Evolutionary conservation across 2,329 filamentous ascomycete genomes (phyloP).

Genomic region (Ambrosiella beaveri): DNA sequence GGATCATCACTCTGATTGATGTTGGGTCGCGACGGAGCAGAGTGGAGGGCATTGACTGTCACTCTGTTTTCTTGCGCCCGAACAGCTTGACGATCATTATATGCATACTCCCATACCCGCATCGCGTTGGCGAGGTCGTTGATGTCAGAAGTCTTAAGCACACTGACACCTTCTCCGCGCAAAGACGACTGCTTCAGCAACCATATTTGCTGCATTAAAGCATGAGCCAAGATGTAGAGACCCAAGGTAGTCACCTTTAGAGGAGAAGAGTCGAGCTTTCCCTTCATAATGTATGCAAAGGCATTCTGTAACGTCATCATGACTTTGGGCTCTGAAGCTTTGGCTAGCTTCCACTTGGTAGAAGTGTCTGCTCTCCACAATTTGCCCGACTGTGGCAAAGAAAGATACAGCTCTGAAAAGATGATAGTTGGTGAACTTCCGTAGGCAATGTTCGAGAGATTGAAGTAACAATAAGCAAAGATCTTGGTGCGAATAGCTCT

Average conservation of each 20-base stretch:
- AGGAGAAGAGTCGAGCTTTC: not conserved
- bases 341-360: constrained; percentile 43
- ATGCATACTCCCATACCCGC: constrained; percentile 39
- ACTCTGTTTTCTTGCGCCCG: constrained; percentile 27
- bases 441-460: constrained; percentile 44
- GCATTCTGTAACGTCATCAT: constrained; percentile 40
- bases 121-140: constrained; percentile 39
- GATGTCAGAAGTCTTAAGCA: constrained; percentile 35
- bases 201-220: constrained; percentile 55
- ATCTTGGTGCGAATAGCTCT: constrained; percentile 40
- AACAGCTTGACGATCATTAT: constrained; percentile 37
- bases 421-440: constrained; percentile 40
- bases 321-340: constrained; percentile 31
- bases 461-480: constrained; percentile 45
- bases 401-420: constrained; percentile 41
- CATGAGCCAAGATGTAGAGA: constrained; percentile 56
- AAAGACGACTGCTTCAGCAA: constrained; percentile 47
- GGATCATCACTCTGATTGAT: constrained; percentile 16
- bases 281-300: constrained; percentile 32
- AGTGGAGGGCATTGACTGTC: not conserved
- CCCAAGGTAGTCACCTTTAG: constrained; percentile 40
- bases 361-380: constrained; percentile 40
- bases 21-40: not conserved
- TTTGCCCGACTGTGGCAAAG: constrained; percentile 35
- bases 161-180: constrained; percentile 30